Percentiles rank a stretch among this genome's conserved stretches.
Evolutionary conservation across 2,329 filamentous ascomycete genomes (phyloP).

Genomic region (Meredithiella fracta): DNA sequence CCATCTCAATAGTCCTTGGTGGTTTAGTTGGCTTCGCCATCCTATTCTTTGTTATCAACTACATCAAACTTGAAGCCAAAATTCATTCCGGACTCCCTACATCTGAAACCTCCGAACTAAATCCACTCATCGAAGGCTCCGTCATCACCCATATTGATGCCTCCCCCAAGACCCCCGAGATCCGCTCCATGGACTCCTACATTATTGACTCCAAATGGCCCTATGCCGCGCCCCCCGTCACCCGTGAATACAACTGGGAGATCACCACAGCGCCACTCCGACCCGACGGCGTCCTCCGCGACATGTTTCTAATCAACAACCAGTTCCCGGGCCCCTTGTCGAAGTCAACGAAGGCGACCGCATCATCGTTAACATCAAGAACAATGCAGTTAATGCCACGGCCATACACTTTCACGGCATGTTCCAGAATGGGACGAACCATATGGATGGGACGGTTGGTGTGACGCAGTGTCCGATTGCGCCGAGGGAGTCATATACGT

Average conservation of each 20-base stretch:
- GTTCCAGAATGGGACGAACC: conserved; percentile 58
- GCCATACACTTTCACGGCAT: conserved; percentile 64
- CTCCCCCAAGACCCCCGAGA: conserved; percentile 16
- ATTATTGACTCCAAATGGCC: conserved; percentile 42
- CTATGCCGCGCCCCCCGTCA: conserved; percentile 29
- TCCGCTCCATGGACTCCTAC: conserved; percentile 32
- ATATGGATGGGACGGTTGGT: conserved; percentile 53
- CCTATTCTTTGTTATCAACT: not conserved
- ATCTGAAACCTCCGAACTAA: conserved; percentile 12
- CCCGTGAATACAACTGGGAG: conserved; percentile 41
- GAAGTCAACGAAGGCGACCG: conserved; percentile 59
- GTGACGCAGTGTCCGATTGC: conserved; percentile 52
- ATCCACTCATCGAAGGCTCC: conserved; percentile 3
- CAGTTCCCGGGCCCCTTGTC: conserved; percentile 60
- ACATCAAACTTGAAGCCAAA: not conserved
- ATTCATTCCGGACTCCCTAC: not conserved
- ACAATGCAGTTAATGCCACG: conserved; percentile 48
- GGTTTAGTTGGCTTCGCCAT: not conserved
- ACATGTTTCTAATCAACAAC: conserved; percentile 55
- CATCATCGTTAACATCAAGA: conserved; percentile 51
- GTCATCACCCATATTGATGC: conserved; percentile 15
- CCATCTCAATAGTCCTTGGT: not conserved
- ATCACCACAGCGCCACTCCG: conserved; percentile 41
- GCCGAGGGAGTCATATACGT: conserved; percentile 45
- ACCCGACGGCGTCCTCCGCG: conserved; percentile 41